These are phyloP conservation scores for Cladosporium phlei DNA, from an alignment of 2,329 filamentous ascomycete species.

Conservation along the genomic window DNA sequence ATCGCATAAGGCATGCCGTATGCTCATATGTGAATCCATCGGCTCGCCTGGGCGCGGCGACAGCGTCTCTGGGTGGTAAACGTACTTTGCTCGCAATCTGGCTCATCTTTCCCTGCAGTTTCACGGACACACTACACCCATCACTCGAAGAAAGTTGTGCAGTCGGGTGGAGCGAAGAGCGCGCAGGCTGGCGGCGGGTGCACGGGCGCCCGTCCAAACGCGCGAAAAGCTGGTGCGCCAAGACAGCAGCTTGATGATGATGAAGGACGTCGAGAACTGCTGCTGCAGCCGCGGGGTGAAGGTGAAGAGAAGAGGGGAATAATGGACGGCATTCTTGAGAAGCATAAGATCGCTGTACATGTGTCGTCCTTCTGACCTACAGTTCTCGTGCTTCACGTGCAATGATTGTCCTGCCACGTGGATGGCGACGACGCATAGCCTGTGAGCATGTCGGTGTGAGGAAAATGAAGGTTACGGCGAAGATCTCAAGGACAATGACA, in stretches of 20 bases:
- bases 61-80: conserved; percentile 7
- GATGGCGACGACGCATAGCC: no score
- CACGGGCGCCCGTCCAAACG: neutral
- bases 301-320: no score
- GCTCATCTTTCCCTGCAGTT: conserved; percentile 20
- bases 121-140: conserved; percentile 9
- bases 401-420: no score
- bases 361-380: no score
- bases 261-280: neutral
- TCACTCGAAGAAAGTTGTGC: conserved; percentile 12
- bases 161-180: conserved; percentile 11
- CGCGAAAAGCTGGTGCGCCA: neutral
- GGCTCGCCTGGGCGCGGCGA: conserved; percentile 9
- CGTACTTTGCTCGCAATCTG: conserved; percentile 25
- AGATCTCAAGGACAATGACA: neutral
- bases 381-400: no score
- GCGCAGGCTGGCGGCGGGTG: conserved; percentile 1
- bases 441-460: no score
- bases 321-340: no score
- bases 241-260: neutral
- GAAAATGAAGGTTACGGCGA: neutral
- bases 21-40: no score
- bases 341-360: no score
- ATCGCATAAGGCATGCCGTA: conserved; percentile 8
- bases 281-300: neutral